Evolutionary conservation across 768 basidiomycete genomes (phyloP), one percentile per base, ranked within the genome.

Genomic region (Suillus cothurnatus): DNA sequence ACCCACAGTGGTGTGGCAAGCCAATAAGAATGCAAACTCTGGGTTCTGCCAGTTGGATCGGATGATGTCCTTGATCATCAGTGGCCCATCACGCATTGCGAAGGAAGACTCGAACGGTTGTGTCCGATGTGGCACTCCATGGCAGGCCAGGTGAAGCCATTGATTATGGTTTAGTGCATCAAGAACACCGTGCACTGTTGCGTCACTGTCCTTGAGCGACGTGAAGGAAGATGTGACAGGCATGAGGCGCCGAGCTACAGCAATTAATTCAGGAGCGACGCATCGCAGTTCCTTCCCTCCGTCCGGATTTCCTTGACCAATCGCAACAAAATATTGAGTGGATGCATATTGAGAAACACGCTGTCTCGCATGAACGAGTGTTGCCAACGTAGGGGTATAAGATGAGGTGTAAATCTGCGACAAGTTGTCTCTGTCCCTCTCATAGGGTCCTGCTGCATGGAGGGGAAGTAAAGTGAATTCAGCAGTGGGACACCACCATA

Each of bases 401-500:
- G 77, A 78, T 7, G 78, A 78, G 36, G 79, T 39, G 52, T 73
- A 70, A 14, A 74, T 47, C 45, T 68, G 62, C 2, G 69, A 8
- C 62, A 70, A 55, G 58, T 66, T 67, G 11, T 36, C 31, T 0
- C 28, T 58, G 12, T 64, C 56, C 36, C 59, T 65, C 53, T 69
- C 70, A 49, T 73, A 76, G 2, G 72, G 67, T 1, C 77, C 78
- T 1, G 77, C 74, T 1, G 73, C 77, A 41, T 78, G 78, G 39
- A 78, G 63, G 1, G 77, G 78, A 34, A 78, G 67, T 11, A 73
- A 66, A 2, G 73, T 65, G 26, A 76, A 61, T 38, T 66, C 69
- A 14, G 77, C 73, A 9, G 78, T 75, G 1, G 73, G 72, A 47
- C 75, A 79, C 77, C 77, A 78, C 69, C 72, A 74, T 50, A 77